Percentiles rank a stretch among this genome's conserved stretches.
Evolutionary conservation across 1,284 basidiomycete species (phyloP).

Genomic region (Coniferiporia sulphurascens): DNA sequence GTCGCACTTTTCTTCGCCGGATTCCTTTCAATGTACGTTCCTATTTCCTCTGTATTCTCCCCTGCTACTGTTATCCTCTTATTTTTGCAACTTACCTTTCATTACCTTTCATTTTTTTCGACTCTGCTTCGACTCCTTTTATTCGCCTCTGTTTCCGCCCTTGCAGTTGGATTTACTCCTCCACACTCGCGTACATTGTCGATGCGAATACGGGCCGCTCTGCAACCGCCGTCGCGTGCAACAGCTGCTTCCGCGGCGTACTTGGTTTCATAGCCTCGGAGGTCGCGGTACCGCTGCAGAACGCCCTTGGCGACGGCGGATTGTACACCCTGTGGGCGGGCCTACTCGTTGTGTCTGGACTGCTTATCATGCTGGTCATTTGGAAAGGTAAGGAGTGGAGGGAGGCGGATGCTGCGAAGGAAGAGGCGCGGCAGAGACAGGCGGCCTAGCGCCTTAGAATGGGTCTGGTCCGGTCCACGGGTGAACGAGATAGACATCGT

Average conservation of each 20-base stretch:
- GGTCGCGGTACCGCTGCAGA: constrained; percentile 51
- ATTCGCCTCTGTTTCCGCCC: too few species aligned
- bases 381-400: constrained; percentile 41
- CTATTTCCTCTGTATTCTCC: background rate
- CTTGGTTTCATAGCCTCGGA: constrained; percentile 70
- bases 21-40: constrained; percentile 62
- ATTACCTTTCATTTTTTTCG: constrained; percentile 15
- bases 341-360: constrained; percentile 47
- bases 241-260: constrained; percentile 66
- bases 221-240: constrained; percentile 63
- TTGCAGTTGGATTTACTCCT: constrained; percentile 62
- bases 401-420: constrained; percentile 29
- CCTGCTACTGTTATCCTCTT: constrained; percentile 18
- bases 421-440: constrained; percentile 10
- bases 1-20: constrained; percentile 61
- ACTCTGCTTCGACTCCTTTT: background rate
- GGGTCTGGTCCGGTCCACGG: too few species aligned
- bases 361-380: constrained; percentile 50
- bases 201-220: constrained; percentile 75
- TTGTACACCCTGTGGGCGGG: constrained; percentile 71
- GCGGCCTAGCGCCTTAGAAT: background rate
- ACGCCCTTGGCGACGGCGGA: constrained; percentile 63
- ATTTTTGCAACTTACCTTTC: constrained; percentile 5
- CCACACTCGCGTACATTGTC: constrained; percentile 70
- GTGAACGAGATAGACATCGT: too few species aligned